Percentiles rank a stretch among this genome's conserved stretches.
These are phyloP conservation scores for Onygenales sp. DNA, from an alignment of 2,329 filamentous ascomycete genomes.

Conservation along the genomic window DNA sequence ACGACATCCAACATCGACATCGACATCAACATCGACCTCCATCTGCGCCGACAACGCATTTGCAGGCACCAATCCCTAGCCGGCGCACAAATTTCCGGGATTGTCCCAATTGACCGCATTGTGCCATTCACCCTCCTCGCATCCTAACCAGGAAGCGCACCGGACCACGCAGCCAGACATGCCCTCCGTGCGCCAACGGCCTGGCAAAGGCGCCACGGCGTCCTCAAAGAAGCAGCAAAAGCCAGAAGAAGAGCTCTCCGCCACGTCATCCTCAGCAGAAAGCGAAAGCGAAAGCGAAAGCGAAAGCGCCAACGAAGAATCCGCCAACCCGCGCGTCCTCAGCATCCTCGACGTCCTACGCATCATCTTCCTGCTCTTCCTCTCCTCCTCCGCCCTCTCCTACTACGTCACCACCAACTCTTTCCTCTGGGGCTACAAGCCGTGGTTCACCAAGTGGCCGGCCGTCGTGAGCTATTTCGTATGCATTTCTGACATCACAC, in stretches of 20 bases:
- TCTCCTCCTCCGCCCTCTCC: constrained; percentile 46
- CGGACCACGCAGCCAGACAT: neutral
- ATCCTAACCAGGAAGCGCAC: neutral
- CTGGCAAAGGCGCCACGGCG: neutral
- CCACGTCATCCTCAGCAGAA: neutral
- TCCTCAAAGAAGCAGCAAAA: neutral
- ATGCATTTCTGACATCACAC: constrained; percentile 19
- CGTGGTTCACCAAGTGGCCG: constrained; percentile 50
- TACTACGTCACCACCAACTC: constrained; percentile 67
- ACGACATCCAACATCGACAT: too few species aligned
- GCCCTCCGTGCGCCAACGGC: neutral
- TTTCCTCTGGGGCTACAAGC: constrained; percentile 59
- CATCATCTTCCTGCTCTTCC: constrained; percentile 6
- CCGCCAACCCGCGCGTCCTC: constrained; percentile 1
- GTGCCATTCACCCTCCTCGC: too few species aligned
- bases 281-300: neutral
- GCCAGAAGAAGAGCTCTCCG: neutral
- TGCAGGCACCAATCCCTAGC: too few species aligned
- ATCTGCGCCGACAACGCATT: too few species aligned
- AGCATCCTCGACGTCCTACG: constrained; percentile 12
- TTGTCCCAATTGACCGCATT: too few species aligned
- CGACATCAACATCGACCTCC: too few species aligned
- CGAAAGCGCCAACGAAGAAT: constrained; percentile 4
- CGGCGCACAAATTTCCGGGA: too few species aligned
- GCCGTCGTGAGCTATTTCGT: constrained; percentile 55